phyloP scores from a whole-genome alignment of 1,284 basidiomycete genomes.

The Limonomyces culmigenus region DNA sequence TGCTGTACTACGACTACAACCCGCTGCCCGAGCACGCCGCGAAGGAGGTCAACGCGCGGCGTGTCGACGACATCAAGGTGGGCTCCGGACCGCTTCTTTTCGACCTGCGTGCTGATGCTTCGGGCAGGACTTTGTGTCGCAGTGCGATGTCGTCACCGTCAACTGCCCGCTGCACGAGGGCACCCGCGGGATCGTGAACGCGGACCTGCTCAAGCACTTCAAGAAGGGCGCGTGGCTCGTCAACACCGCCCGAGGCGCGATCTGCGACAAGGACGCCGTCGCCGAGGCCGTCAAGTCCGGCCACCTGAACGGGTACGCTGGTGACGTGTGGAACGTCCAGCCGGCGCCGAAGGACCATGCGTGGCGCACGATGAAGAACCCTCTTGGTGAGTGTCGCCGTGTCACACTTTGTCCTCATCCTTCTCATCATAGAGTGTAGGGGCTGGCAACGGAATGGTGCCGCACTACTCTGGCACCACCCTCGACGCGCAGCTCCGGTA shows the following conservation, averaged over 20 bases:
- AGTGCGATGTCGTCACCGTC: conserved; percentile 75
- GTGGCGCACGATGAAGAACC: conserved; percentile 75
- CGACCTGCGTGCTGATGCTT: too few species aligned
- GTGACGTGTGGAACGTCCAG: conserved; percentile 67
- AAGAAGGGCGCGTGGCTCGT: conserved; percentile 88
- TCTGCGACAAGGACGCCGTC: conserved; percentile 75
- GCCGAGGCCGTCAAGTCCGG: conserved; percentile 66
- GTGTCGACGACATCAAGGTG: conserved; percentile 70
- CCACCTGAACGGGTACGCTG: conserved; percentile 55
- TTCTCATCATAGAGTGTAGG: too few species aligned
- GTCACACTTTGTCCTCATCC: too few species aligned
- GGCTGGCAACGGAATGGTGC: conserved; percentile 79
- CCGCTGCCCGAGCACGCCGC: conserved; percentile 62
- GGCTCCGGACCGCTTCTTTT: conserved; percentile 5
- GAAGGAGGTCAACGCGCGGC: conserved; percentile 54
- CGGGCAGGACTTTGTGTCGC: conserved; percentile 51
- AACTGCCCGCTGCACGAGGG: conserved; percentile 89
- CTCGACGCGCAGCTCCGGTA: conserved; percentile 87
- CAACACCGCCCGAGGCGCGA: conserved; percentile 90
- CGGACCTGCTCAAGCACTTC: conserved; percentile 75
- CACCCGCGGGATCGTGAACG: conserved; percentile 69
- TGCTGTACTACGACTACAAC: conserved; percentile 88
- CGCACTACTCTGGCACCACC: conserved; percentile 80
- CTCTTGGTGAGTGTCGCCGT: too few species aligned
- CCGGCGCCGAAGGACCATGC: conserved; percentile 77